Evolutionary conservation across 2,329 filamentous ascomycete genomes (phyloP).

Genomic region (Microsporum canis): DNA sequence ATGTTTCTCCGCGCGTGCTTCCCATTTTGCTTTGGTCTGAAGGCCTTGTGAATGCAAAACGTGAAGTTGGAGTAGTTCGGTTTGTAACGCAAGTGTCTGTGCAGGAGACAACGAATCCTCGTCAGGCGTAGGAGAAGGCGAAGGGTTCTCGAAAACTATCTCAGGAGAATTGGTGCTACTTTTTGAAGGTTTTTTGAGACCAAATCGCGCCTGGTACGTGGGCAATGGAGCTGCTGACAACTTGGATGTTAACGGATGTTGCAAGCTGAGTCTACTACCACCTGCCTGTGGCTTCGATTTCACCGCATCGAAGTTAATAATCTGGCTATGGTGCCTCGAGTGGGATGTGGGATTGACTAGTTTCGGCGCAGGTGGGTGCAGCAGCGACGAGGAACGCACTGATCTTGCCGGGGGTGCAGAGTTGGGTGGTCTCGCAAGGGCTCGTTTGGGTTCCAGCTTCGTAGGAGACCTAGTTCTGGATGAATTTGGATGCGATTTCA

Average conservation of each 20-base stretch:
- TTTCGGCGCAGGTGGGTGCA: constrained; percentile 16
- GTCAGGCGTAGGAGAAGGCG: constrained; percentile 10
- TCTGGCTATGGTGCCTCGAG: constrained; percentile 28
- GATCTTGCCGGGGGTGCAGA: background rate
- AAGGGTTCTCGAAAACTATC: constrained; percentile 9
- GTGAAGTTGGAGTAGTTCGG: constrained; percentile 35
- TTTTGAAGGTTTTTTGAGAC: constrained; percentile 27
- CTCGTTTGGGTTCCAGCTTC: background rate
- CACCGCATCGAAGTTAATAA: constrained; percentile 15
- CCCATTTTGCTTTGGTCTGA: constrained; percentile 24
- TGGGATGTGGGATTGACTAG: constrained; percentile 18
- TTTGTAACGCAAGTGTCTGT: constrained; percentile 29
- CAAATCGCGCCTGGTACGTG: constrained; percentile 30
- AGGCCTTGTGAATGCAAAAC: constrained; percentile 27
- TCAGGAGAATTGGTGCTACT: constrained; percentile 13
- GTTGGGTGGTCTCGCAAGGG: background rate
- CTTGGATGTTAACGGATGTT: constrained; percentile 12
- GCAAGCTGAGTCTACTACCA: constrained; percentile 5
- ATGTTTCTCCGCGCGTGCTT: constrained; percentile 20
- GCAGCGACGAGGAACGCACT: constrained; percentile 6
- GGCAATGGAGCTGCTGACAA: constrained; percentile 24
- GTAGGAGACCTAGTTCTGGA: background rate
- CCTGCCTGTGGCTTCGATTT: constrained; percentile 7
- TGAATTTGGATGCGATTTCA: background rate
- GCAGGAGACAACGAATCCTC: constrained; percentile 22